These are phyloP conservation scores for Lagenaria siceraria DNA, from an alignment of 306 rosid species.

Conservation along the genomic window DNA sequence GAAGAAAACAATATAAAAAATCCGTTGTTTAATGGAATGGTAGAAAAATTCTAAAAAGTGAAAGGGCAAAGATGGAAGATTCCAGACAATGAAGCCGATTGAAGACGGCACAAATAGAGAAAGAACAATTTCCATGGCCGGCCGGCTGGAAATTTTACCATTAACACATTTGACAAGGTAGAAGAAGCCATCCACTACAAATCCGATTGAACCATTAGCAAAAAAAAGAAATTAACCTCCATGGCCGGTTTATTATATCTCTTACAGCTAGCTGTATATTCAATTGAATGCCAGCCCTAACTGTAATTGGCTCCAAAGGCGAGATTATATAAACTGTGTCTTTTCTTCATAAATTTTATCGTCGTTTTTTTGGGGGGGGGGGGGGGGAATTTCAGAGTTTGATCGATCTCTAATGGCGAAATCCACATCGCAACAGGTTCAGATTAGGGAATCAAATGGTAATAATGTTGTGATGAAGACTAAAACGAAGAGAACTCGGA, in stretches of 20 bases:
- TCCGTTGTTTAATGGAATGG: too few relatives aligned
- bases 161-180: background rate
- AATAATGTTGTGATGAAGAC: slow-evolving; percentile 14
- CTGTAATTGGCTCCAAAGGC: background rate
- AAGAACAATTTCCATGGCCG: slow-evolving; percentile 2
- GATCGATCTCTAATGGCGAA: slow-evolving; percentile 30
- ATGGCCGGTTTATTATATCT: slow-evolving; percentile 1
- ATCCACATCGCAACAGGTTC: slow-evolving; percentile 16
- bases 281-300: background rate
- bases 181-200: slow-evolving; percentile 7
- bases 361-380: background rate
- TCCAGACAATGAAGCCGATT: slow-evolving; percentile 4
- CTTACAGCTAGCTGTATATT: background rate
- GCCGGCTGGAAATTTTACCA: background rate
- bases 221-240: background rate
- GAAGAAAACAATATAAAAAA: background rate
- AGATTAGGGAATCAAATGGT: slow-evolving; percentile 11
- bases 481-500: slow-evolving; percentile 48
- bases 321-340: background rate
- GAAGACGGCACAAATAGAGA: slow-evolving; percentile 8
- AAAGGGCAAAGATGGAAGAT: background rate
- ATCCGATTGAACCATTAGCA: background rate
- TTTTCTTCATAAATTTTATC: background rate
- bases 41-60: background rate
- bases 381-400: background rate